Evolutionary conservation across 2,329 filamentous ascomycete genomes (phyloP).

Genomic region (Diaporthe sp.): DNA sequence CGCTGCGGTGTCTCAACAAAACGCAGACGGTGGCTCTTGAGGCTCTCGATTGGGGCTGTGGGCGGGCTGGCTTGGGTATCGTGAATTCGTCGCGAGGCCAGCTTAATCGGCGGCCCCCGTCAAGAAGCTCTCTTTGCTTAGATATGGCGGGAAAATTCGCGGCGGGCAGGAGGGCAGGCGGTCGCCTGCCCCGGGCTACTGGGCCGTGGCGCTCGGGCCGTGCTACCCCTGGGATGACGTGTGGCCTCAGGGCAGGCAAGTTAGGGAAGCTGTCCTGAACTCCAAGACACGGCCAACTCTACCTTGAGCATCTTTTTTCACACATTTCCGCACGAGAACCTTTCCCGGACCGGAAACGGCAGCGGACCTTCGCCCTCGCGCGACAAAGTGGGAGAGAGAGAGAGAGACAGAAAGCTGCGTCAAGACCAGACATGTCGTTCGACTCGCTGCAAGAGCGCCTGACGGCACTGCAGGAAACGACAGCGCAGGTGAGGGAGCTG

Average conservation of each 20-base stretch:
- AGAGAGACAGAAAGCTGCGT: not conserved
- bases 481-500: constrained; percentile 68
- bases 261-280: not conserved
- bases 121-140: not conserved
- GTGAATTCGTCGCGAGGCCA: not conserved
- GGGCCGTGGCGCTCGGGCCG: constrained; percentile 12
- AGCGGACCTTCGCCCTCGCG: not conserved
- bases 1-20: not conserved
- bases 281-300: not conserved
- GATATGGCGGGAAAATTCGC: constrained; percentile 15
- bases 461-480: constrained; percentile 71
- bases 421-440: constrained; percentile 63
- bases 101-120: not conserved
- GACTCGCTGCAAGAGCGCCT: constrained; percentile 74
- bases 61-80: not conserved
- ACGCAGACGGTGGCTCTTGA: not conserved
- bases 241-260: constrained; percentile 8
- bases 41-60: not conserved
- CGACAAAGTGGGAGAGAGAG: not conserved
- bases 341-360: not conserved
- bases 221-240: constrained; percentile 17
- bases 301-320: not conserved
- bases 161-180: not conserved
- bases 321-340: not conserved
- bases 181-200: not conserved